Conservation (phyloP, 2,329 filamentous ascomycete species). For the Alternaria sp. region DNA sequence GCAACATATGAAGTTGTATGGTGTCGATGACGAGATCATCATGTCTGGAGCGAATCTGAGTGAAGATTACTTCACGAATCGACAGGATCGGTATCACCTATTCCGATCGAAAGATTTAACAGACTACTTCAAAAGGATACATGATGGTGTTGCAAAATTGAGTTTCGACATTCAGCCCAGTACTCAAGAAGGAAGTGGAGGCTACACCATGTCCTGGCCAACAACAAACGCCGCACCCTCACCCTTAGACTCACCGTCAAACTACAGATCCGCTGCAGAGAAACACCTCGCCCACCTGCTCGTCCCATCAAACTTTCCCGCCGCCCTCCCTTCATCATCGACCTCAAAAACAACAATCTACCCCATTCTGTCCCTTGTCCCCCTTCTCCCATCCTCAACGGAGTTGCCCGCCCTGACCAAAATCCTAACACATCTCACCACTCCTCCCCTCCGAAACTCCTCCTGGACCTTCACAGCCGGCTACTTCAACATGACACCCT, state of each 20-base stretch:
- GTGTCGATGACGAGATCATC: slow-evolving; percentile 93
- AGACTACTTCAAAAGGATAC: slow-evolving; percentile 81
- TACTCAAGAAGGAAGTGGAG: slow-evolving; percentile 55
- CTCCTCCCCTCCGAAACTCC: slow-evolving; percentile 70
- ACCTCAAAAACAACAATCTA: slow-evolving; percentile 69
- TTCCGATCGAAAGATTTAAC: slow-evolving; percentile 83
- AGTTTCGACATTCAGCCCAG: slow-evolving; percentile 81
- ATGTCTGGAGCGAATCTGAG: slow-evolving; percentile 90
- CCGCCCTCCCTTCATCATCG: slow-evolving; percentile 40
- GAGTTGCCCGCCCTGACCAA: slow-evolving; percentile 84
- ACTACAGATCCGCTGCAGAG: slow-evolving; percentile 76
- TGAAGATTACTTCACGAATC: slow-evolving; percentile 93
- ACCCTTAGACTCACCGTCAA: slow-evolving; percentile 73
- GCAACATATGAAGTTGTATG: slow-evolving; percentile 99
- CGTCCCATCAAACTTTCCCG: slow-evolving; percentile 56
- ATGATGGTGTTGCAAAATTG: slow-evolving; percentile 78
- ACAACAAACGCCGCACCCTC: slow-evolving; percentile 75
- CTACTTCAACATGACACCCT: slow-evolving; percentile 96
- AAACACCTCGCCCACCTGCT: slow-evolving; percentile 73
- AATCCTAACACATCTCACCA: slow-evolving; percentile 76
- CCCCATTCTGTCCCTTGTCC: slow-evolving; percentile 86
- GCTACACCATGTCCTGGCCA: slow-evolving; percentile 76
- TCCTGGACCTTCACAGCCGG: slow-evolving; percentile 97
- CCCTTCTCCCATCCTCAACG: slow-evolving; percentile 85
- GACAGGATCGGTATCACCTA: slow-evolving; percentile 93